Evolutionary conservation across 140 eudicot genomes (phyloP).

Genomic region (Flaveria floridana): DNA sequence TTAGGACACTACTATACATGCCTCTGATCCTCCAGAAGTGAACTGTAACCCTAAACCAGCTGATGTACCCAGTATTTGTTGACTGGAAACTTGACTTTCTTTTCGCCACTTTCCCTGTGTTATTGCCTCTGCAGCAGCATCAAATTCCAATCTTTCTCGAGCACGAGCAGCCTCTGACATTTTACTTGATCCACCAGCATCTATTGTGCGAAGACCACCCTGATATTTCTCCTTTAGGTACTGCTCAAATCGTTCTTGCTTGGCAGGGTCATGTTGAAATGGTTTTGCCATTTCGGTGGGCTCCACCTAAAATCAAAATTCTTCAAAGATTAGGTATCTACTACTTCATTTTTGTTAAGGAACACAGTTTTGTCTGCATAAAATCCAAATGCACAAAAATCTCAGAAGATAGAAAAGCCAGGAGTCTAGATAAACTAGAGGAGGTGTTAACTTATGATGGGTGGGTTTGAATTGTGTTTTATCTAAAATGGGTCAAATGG

Average conservation of each 20-base stretch:
- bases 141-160: slow-evolving; percentile 90
- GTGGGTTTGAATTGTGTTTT: neutral
- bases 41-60: slow-evolving; percentile 68
- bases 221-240: slow-evolving; percentile 82
- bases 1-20: slow-evolving; percentile 12
- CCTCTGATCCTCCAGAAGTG: slow-evolving; percentile 82
- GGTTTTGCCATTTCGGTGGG: slow-evolving; percentile 66
- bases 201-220: slow-evolving; percentile 90
- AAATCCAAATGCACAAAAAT: slow-evolving; percentile 23
- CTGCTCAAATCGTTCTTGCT: slow-evolving; percentile 93
- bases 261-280: slow-evolving; percentile 71
- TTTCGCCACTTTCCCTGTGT: slow-evolving; percentile 60
- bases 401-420: slow-evolving; percentile 18
- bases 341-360: neutral
- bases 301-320: slow-evolving; percentile 47
- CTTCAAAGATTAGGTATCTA: neutral
- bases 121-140: slow-evolving; percentile 78
- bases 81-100: slow-evolving; percentile 48
- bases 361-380: neutral
- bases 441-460: neutral
- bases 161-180: slow-evolving; percentile 98
- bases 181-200: slow-evolving; percentile 73
- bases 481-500: neutral
- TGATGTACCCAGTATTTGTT: slow-evolving; percentile 50
- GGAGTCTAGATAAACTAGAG: neutral